A percentile compares a stretch with the other conserved stretches of the same genome.
Evolutionary conservation across 495 filamentous ascomycete species (phyloP).

Genomic region (Aspergillus cavernicola): DNA sequence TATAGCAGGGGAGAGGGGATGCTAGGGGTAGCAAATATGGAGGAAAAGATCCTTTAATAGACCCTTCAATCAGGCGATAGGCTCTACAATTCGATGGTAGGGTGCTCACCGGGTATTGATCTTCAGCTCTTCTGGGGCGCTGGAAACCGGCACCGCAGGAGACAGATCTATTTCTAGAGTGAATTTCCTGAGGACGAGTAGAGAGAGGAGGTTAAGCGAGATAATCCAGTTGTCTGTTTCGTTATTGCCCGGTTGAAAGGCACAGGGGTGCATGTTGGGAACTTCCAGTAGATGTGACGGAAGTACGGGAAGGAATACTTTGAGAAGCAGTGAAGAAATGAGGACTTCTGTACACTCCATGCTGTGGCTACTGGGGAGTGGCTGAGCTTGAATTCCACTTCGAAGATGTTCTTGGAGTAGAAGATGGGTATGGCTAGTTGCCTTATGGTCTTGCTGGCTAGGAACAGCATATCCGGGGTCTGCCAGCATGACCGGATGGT

Average conservation of each 20-base stretch:
- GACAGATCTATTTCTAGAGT: constrained; percentile 1
- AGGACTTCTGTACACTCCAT: background rate
- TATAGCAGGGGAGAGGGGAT: too few species aligned
- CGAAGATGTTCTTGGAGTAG: constrained; percentile 1
- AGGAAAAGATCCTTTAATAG: constrained; percentile 3
- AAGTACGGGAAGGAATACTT: background rate
- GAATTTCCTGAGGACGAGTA: background rate
- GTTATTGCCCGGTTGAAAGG: background rate
- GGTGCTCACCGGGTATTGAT: background rate
- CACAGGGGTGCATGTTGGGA: background rate
- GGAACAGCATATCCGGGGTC: background rate
- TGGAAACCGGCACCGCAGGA: background rate
- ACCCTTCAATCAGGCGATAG: background rate
- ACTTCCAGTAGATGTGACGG: constrained; percentile 1
- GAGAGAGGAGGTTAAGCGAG: background rate
- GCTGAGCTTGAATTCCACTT: background rate
- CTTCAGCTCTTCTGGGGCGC: background rate
- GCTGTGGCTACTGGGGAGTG: background rate
- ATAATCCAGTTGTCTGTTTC: background rate
- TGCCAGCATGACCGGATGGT: background rate
- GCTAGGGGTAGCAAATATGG: background rate
- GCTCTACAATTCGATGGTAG: background rate
- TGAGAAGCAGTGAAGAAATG: background rate
- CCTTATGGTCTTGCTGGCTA: background rate
- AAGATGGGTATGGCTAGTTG: background rate